Conservation (phyloP, 2,329 filamentous ascomycete genomes). For the Sarocladium kiliense region DNA sequence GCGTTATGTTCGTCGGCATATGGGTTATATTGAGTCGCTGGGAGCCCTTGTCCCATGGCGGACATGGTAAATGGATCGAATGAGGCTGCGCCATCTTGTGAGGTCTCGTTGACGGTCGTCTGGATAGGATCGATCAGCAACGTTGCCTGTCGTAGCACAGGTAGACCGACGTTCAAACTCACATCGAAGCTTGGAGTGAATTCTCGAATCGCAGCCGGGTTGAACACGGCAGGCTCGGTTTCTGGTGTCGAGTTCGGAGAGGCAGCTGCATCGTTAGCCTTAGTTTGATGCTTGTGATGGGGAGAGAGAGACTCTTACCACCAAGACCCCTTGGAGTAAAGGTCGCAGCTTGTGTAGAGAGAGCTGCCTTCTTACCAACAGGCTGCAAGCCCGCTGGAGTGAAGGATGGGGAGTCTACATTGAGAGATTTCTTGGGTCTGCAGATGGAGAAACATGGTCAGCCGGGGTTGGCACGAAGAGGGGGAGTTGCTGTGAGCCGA, state of each 20-base stretch:
- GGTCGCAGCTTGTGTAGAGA: conserved; percentile 82
- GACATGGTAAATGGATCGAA: conserved; percentile 64
- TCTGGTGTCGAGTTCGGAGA: conserved; percentile 36
- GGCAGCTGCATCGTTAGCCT: conserved; percentile 21
- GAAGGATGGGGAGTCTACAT: conserved; percentile 94
- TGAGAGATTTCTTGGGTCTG: conserved; percentile 68
- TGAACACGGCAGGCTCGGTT: conserved; percentile 42
- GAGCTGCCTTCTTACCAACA: conserved; percentile 62
- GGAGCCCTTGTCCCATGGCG: conserved; percentile 45
- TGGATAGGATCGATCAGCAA: conserved; percentile 14
- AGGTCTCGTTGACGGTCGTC: conserved; percentile 40
- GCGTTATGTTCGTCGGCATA: conserved; percentile 68
- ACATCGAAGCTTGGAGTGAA: conserved; percentile 58
- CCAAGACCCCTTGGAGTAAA: conserved; percentile 68
- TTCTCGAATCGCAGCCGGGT: conserved; percentile 52
- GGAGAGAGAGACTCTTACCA: conserved; percentile 22
- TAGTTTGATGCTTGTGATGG: neutral
- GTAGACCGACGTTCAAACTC: conserved; percentile 17
- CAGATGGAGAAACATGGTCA: neutral
- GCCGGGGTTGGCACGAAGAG: neutral
- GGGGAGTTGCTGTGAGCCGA: neutral
- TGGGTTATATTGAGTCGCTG: conserved; percentile 58
- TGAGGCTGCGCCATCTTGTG: conserved; percentile 34
- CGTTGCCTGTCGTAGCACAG: neutral
- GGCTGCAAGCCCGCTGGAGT: conserved; percentile 59